Percentiles rank a stretch among this genome's conserved stretches.
These are phyloP conservation scores for Sclerotinia borealis DNA, from an alignment of 2,329 filamentous ascomycete species.

Conservation along the genomic window DNA sequence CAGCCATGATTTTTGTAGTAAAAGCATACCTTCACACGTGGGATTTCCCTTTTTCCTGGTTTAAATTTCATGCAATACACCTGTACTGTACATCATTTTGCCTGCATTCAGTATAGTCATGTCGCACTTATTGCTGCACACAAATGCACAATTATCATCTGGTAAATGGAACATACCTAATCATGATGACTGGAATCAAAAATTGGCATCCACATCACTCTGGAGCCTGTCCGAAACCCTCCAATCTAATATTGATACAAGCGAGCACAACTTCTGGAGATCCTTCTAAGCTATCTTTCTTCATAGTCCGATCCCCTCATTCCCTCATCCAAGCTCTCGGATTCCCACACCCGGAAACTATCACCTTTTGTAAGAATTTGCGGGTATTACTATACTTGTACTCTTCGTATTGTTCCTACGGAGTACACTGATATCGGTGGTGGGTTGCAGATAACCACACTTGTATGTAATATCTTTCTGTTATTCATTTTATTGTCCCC, in stretches of 20 bases:
- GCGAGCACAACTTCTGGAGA: conserved; percentile 4
- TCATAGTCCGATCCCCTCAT: conserved; percentile 11
- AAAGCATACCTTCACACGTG: conserved; percentile 9
- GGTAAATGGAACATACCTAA: conserved; percentile 1
- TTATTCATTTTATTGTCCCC: neutral
- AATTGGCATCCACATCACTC: neutral
- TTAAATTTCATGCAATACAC: conserved; percentile 7
- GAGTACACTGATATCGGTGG: no score
- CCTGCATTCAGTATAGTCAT: conserved; percentile 1
- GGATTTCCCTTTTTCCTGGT: conserved; percentile 5
- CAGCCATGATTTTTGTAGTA: conserved; percentile 6
- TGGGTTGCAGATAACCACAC: neutral
- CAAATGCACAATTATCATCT: neutral
- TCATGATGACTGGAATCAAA: neutral
- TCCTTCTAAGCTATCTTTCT: conserved; percentile 3
- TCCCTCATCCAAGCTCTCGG: conserved; percentile 14
- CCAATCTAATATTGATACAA: conserved; percentile 10
- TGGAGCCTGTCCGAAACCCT: neutral
- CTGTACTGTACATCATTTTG: conserved; percentile 7
- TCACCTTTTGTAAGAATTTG: neutral
- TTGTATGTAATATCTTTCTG: neutral
- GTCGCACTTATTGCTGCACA: conserved; percentile 1
- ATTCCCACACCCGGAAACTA: conserved; percentile 5
- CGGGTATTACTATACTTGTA: neutral
- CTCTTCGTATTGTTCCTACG: conserved; percentile 1